A percentile compares a stretch with the other conserved stretches of the same genome.
These are phyloP conservation scores for Trichoderma koningii DNA, from an alignment of 2,329 filamentous ascomycete genomes.

Conservation along the genomic window DNA sequence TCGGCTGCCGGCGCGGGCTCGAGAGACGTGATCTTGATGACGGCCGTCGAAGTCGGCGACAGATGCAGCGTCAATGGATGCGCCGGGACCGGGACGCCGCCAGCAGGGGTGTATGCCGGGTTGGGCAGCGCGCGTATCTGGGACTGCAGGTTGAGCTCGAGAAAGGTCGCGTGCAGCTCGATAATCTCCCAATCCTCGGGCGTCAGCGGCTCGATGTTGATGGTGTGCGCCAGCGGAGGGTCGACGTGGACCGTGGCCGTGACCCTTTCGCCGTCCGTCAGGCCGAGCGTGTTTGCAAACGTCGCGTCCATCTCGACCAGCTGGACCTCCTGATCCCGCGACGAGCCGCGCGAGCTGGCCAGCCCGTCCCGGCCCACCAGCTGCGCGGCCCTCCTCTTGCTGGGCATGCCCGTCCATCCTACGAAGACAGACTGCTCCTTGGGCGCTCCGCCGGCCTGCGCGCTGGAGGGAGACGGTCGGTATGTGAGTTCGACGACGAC, in stretches of 20 bases:
- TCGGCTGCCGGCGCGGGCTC: constrained; percentile 69
- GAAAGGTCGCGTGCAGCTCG: constrained; percentile 91
- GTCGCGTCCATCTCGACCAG: constrained; percentile 86
- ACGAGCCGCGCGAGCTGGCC: constrained; percentile 57
- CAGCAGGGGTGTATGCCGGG: constrained; percentile 62
- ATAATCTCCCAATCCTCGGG: constrained; percentile 99
- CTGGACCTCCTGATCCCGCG: constrained; percentile 72
- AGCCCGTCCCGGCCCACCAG: constrained; percentile 75
- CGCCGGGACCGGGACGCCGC: constrained; percentile 54
- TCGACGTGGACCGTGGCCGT: constrained; percentile 76
- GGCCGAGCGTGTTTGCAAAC: constrained; percentile 73
- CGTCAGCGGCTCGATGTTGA: constrained; percentile 95
- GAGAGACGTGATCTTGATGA: constrained; percentile 82
- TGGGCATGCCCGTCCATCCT: constrained; percentile 98
- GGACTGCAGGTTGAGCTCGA: constrained; percentile 88
- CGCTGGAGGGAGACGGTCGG: constrained; percentile 51
- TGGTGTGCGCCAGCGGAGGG: constrained; percentile 85
- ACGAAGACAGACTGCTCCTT: constrained; percentile 75
- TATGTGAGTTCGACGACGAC: constrained; percentile 90
- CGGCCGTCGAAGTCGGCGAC: constrained; percentile 92
- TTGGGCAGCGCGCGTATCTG: constrained; percentile 95
- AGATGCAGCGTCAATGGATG: constrained; percentile 91
- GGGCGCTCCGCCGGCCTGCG: constrained; percentile 50
- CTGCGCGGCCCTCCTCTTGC: constrained; percentile 76
- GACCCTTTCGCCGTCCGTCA: constrained; percentile 81